These are phyloP conservation scores for Ballota nigra DNA, from an alignment of 257 asterid species.

Conservation along the genomic window DNA sequence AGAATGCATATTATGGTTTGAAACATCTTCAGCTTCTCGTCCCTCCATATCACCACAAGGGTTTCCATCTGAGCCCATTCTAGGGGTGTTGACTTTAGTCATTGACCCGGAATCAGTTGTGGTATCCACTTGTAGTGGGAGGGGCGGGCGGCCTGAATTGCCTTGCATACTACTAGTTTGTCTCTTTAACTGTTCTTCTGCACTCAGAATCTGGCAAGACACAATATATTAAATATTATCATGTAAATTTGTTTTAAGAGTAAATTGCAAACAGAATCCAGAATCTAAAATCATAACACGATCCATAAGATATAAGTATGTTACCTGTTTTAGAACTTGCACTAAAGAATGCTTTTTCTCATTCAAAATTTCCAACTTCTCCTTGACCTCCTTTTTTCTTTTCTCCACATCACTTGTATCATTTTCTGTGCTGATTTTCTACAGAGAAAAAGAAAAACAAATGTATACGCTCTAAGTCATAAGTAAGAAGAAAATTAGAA, in stretches of 20 bases:
- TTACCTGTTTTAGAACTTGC: conserved; percentile 85
- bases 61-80: conserved; percentile 63
- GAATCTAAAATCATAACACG: conserved; percentile 1
- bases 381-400: conserved; percentile 72
- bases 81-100: conserved; percentile 75
- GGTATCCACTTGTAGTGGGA: conserved; percentile 71
- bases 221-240: neutral
- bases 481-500: neutral
- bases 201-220: conserved; percentile 68
- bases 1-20: conserved; percentile 51
- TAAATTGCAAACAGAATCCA: conserved; percentile 7
- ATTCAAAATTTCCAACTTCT: conserved; percentile 62
- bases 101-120: conserved; percentile 76
- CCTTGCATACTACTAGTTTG: conserved; percentile 52
- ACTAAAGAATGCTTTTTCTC: conserved; percentile 81
- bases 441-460: conserved; percentile 23
- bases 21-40: conserved; percentile 60
- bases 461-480: conserved; percentile 3
- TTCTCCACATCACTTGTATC: conserved; percentile 48
- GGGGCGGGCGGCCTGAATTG: conserved; percentile 48
- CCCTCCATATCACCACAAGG: conserved; percentile 58
- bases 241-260: neutral
- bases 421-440: conserved; percentile 50
- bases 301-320: neutral
- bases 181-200: conserved; percentile 83